Conservation (phyloP, 2,329 filamentous ascomycete genomes). For the Apiospora sp. region DNA sequence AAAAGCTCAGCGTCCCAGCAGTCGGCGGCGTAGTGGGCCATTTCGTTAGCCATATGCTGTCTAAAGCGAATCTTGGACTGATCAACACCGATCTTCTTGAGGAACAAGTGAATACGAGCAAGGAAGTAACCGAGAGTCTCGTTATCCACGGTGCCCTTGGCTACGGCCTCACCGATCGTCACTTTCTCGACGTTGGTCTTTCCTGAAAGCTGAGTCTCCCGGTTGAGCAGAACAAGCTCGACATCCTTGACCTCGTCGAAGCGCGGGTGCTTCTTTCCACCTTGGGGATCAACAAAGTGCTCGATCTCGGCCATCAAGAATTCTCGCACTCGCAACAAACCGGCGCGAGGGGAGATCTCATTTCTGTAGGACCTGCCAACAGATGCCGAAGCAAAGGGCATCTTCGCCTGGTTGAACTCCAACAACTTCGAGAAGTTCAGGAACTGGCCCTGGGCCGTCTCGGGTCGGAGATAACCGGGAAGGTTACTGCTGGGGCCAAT, state of each 20-base stretch:
- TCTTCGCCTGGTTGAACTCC: constrained; percentile 92
- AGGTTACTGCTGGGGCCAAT: constrained; percentile 93
- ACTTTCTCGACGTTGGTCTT: constrained; percentile 79
- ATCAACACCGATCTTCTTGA: constrained; percentile 88
- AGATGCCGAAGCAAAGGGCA: constrained; percentile 97
- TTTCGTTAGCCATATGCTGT: constrained; percentile 86
- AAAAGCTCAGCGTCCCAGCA: constrained; percentile 97
- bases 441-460: constrained; percentile 98
- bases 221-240: constrained; percentile 84
- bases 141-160: constrained; percentile 86
- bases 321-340: constrained; percentile 92
- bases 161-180: constrained; percentile 86
- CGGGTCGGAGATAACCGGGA: constrained; percentile 86
- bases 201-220: constrained; percentile 84
- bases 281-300: constrained; percentile 94
- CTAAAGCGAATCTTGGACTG: constrained; percentile 90
- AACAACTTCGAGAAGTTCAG: constrained; percentile 85
- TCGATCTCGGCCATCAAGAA: constrained; percentile 99
- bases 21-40: constrained; percentile 92
- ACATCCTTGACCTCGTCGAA: constrained; percentile 87
- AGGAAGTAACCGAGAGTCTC: constrained; percentile 98
- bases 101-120: constrained; percentile 90
- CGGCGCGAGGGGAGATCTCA: constrained; percentile 92
- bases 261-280: constrained; percentile 91
- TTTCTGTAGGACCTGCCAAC: constrained; percentile 99